Percentiles rank a stretch among this genome's conserved stretches.
Evolutionary conservation across 2,329 filamentous ascomycete genomes (phyloP).

Genomic region (Capronia americana): DNA sequence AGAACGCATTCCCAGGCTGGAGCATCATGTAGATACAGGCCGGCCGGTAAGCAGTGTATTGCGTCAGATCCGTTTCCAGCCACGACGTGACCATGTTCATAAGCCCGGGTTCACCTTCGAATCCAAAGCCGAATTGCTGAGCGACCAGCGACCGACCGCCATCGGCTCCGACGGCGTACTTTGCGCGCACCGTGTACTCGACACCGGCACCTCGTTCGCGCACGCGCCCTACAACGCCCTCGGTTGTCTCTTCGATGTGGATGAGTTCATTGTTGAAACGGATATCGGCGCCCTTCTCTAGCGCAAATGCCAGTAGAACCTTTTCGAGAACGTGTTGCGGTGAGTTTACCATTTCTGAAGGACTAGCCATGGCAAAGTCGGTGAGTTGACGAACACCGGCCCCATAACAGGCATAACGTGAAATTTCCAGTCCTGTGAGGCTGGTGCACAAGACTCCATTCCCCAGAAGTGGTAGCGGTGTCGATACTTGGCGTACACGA

Average conservation of each 20-base stretch:
- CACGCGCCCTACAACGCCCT: not conserved
- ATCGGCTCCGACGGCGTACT: constrained; percentile 19
- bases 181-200: constrained; percentile 18
- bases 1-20: constrained; percentile 21
- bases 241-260: not conserved
- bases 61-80: constrained; percentile 16
- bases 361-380: constrained; percentile 18
- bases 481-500: not conserved
- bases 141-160: constrained; percentile 16
- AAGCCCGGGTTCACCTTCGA: constrained; percentile 16
- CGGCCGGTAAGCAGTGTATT: constrained; percentile 21
- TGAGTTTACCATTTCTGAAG: constrained; percentile 9
- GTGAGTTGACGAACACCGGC: constrained; percentile 5
- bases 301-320: constrained; percentile 8
- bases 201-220: not conserved
- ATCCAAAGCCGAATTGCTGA: constrained; percentile 7
- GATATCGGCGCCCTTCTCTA: not conserved
- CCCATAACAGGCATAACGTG: constrained; percentile 22
- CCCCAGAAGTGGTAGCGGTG: not conserved
- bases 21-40: constrained; percentile 21
- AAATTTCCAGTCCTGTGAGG: constrained; percentile 18
- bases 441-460: constrained; percentile 9
- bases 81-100: constrained; percentile 24
- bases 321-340: constrained; percentile 51
- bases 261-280: not conserved